Evolutionary conservation across 2,329 filamentous ascomycete species (phyloP).

Genomic region (Verticillium alfalfae): DNA sequence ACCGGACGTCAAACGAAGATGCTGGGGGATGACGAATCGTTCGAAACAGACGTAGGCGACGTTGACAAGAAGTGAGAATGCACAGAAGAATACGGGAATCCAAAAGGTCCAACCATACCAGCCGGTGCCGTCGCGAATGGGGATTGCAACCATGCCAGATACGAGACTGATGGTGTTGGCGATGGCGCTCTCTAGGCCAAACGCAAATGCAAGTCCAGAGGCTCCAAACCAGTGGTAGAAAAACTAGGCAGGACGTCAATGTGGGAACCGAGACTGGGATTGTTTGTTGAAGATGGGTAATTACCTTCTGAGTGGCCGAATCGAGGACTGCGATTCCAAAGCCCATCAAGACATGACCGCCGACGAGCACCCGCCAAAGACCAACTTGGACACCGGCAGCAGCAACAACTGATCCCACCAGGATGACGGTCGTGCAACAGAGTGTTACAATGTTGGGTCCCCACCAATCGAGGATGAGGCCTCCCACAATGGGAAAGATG

Average conservation of each 20-base stretch:
- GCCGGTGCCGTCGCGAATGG: conserved; percentile 14
- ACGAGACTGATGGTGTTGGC: conserved; percentile 15
- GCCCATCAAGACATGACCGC: conserved; percentile 16
- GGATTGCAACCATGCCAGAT: conserved; percentile 15
- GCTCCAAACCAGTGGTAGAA: conserved; percentile 19
- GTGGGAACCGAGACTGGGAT: fast-evolving
- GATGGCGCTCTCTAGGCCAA: conserved; percentile 16
- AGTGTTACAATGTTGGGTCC: conserved; percentile 14
- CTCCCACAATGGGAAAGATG: conserved; percentile 16
- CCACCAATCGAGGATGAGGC: conserved; percentile 18
- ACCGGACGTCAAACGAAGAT: conserved; percentile 8
- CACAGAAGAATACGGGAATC: conserved; percentile 16
- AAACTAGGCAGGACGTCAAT: conserved; percentile 7
- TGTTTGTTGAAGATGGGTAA: not conserved
- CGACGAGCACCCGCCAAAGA: conserved; percentile 13
- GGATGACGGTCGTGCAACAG: conserved; percentile 13
- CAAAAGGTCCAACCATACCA: conserved; percentile 18
- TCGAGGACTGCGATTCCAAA: conserved; percentile 17
- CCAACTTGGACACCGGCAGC: conserved; percentile 13
- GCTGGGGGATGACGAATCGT: conserved; percentile 6
- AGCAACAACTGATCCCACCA: conserved; percentile 14
- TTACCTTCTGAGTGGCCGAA: conserved; percentile 14
- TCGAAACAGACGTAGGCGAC: conserved; percentile 15
- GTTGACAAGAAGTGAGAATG: conserved; percentile 12
- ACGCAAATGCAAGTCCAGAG: conserved; percentile 14